These are phyloP conservation scores for Viola pubescens DNA, from an alignment of 441 rosid species.

Conservation along the genomic window DNA sequence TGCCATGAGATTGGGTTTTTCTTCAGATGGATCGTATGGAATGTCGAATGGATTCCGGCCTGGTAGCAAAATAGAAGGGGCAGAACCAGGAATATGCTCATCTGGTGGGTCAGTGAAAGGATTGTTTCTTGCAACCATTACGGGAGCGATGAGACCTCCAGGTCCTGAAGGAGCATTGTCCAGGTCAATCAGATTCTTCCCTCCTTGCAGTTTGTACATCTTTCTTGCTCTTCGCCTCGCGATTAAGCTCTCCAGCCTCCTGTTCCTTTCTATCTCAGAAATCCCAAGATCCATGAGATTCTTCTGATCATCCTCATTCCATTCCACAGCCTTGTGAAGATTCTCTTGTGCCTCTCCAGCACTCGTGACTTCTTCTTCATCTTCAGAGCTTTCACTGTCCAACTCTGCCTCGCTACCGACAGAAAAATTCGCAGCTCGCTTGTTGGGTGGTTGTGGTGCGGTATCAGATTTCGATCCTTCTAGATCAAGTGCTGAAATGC, in stretches of 20 bases:
- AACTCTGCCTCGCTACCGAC: conserved; percentile 27
- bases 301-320: conserved; percentile 84
- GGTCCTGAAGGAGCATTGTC: conserved; percentile 17
- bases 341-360: conserved; percentile 29
- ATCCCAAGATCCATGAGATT: conserved; percentile 79
- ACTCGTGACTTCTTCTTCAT: conserved; percentile 28
- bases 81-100: conserved; percentile 58
- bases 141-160: conserved; percentile 30
- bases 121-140: conserved; percentile 34
- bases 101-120: conserved; percentile 24
- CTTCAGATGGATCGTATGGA: conserved; percentile 79
- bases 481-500: conserved; percentile 12
- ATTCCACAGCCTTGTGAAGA: conserved; percentile 40
- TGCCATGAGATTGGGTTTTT: conserved; percentile 60
- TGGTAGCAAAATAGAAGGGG: conserved; percentile 69
- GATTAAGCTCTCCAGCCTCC: conserved; percentile 65
- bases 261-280: conserved; percentile 75
- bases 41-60: conserved; percentile 72
- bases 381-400: conserved; percentile 41
- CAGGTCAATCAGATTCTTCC: conserved; percentile 33
- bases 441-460: conserved; percentile 3
- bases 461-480: conserved; percentile 13
- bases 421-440: conserved; percentile 16
- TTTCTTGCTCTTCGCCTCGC: conserved; percentile 64
- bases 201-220: conserved; percentile 33